These are phyloP conservation scores for Panicum miliaceum DNA, from an alignment of 176 grass and related monocot species.

Conservation along the genomic window DNA sequence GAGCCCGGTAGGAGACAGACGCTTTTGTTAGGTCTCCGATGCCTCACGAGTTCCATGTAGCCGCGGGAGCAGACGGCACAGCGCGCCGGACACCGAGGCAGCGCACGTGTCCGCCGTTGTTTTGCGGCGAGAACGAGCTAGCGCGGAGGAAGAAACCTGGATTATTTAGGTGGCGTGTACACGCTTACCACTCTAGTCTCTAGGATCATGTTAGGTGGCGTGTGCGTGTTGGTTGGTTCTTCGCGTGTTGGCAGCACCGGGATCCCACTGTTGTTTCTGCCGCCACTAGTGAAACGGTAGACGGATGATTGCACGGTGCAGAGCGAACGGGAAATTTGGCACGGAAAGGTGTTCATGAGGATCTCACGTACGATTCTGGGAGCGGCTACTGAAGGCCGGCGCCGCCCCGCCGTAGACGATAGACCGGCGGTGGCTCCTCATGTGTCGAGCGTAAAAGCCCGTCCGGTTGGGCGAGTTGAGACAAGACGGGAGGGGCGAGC, in stretches of 20 bases:
- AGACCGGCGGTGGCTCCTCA: neutral
- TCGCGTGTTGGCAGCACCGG: neutral
- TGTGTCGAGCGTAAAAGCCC: constrained; percentile 26
- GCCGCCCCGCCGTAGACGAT: neutral
- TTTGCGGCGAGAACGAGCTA: neutral
- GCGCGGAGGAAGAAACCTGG: neutral
- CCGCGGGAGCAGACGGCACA: neutral
- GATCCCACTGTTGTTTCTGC: neutral
- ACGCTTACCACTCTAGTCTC: neutral
- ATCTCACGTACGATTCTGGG: constrained; percentile 19
- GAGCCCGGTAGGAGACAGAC: neutral
- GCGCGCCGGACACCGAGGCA: constrained; percentile 10
- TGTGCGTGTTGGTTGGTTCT: neutral
- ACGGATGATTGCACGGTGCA: neutral
- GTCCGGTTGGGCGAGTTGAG: constrained; percentile 9
- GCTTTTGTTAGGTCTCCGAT: constrained; percentile 31
- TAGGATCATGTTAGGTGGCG: neutral
- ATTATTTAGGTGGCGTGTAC: neutral
- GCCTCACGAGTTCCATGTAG: constrained; percentile 34
- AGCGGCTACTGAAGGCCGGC: neutral
- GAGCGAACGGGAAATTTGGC: neutral
- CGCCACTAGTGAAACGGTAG: neutral
- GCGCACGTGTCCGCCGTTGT: constrained; percentile 20
- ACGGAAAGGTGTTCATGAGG: neutral
- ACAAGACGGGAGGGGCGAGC: constrained; percentile 1